phyloP scores from a whole-genome alignment of 768 basidiomycete genomes.

The Suillus spraguei region DNA sequence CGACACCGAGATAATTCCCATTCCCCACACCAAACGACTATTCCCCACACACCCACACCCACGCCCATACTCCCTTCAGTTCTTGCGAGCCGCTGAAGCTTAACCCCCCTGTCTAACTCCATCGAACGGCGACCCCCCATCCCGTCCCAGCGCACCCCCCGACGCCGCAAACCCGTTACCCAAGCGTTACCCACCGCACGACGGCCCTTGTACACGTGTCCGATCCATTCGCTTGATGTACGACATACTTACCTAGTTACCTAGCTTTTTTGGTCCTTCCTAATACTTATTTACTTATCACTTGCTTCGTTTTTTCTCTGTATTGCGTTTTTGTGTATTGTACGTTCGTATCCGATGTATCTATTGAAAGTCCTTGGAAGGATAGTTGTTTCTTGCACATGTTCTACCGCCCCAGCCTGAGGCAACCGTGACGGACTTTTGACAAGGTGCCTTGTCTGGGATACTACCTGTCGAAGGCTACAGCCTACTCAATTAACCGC shows the following conservation, averaged over 20 bases:
- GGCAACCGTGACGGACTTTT: background rate
- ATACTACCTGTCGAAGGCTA: background rate
- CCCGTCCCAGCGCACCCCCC: background rate
- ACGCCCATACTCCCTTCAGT: background rate
- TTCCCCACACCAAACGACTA: background rate
- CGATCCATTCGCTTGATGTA: background rate
- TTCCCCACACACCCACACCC: background rate
- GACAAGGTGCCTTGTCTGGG: background rate
- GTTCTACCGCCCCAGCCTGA: background rate
- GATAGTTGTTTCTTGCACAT: background rate
- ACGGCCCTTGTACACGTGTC: constrained; percentile 2
- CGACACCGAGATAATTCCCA: background rate
- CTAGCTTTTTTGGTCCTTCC: background rate
- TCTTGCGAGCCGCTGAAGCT: background rate
- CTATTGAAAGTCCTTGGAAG: background rate
- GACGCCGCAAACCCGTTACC: background rate
- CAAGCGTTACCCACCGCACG: constrained; percentile 4
- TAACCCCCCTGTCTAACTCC: background rate
- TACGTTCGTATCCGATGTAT: background rate
- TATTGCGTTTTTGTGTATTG: background rate
- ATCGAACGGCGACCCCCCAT: background rate
- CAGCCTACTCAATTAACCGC: background rate
- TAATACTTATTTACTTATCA: background rate
- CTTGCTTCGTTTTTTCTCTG: background rate
- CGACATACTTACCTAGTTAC: background rate